Conservation (phyloP, 805 yeast species). For the Candida railenensis region DNA sequence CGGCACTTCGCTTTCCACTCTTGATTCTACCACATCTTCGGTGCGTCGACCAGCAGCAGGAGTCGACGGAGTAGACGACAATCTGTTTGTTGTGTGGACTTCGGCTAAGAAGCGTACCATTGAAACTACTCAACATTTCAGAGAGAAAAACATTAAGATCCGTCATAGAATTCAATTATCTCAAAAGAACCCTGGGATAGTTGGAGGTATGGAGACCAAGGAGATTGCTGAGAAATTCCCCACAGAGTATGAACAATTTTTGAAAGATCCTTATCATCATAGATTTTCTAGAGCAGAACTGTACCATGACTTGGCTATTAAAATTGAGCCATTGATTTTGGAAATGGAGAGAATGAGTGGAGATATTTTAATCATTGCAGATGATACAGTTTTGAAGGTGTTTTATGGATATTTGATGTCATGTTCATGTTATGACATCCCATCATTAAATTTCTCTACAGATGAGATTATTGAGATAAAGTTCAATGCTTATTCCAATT, state of each 20-base stretch:
- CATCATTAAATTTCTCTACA: slow-evolving; percentile 72
- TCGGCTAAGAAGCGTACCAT: slow-evolving; percentile 84
- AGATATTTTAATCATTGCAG: slow-evolving; percentile 87
- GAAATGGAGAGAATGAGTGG: slow-evolving; percentile 92
- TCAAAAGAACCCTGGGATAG: slow-evolving; percentile 86
- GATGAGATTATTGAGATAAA: slow-evolving; percentile 84
- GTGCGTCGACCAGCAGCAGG: slow-evolving; percentile 45
- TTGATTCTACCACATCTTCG: slow-evolving; percentile 9
- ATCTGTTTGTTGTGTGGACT: slow-evolving; percentile 87
- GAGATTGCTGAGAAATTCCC: slow-evolving; percentile 65
- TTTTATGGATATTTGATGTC: slow-evolving; percentile 96
- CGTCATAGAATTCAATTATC: slow-evolving; percentile 80
- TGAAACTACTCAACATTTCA: slow-evolving; percentile 72
- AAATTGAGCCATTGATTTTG: slow-evolving; percentile 87
- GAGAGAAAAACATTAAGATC: slow-evolving; percentile 59
- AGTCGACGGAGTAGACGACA: slow-evolving; percentile 37
- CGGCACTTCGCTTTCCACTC: slow-evolving; percentile 13
- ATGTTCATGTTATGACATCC: slow-evolving; percentile 82
- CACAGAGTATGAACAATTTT: slow-evolving; percentile 62
- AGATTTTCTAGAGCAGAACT: slow-evolving; percentile 91
- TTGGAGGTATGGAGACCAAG: slow-evolving; percentile 63
- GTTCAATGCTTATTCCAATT: slow-evolving; percentile 81
- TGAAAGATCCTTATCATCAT: slow-evolving; percentile 86
- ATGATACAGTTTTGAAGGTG: slow-evolving; percentile 85
- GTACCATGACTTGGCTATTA: slow-evolving; percentile 92